A percentile compares a stretch with the other conserved stretches of the same genome.
These are phyloP conservation scores for Pythium sukuiense DNA, from an alignment of 352 stramenopile species.

Conservation along the genomic window DNA sequence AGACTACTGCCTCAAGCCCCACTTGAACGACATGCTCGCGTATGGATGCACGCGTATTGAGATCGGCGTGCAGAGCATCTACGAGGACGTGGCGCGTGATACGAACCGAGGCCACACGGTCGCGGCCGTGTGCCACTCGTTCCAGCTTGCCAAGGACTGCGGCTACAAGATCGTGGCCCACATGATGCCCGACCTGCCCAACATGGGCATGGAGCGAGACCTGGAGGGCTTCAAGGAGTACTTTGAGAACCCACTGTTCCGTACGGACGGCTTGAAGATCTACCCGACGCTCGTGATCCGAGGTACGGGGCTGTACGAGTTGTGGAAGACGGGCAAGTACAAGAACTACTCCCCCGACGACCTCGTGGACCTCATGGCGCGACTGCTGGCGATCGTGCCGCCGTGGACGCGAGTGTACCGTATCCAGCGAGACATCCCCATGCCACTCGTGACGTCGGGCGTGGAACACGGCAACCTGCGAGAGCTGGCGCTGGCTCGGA, in stretches of 20 bases:
- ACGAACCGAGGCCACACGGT: conserved; percentile 96
- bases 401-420: conserved; percentile 96
- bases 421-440: conserved; percentile 97
- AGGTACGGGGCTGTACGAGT: conserved; percentile 95
- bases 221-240: conserved; percentile 95
- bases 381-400: conserved; percentile 92
- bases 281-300: conserved; percentile 97
- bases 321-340: conserved; percentile 97
- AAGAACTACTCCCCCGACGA: conserved; percentile 81
- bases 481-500: conserved; percentile 90
- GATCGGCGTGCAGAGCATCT: conserved; percentile 97
- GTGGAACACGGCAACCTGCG: conserved; percentile 96
- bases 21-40: conserved; percentile 95
- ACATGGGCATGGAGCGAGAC: conserved; percentile 96
- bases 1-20: conserved; percentile 96
- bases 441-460: conserved; percentile 96
- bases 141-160: conserved; percentile 91
- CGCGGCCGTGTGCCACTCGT: conserved; percentile 80
- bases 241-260: conserved; percentile 95
- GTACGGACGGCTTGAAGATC: conserved; percentile 95
- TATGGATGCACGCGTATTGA: conserved; percentile 98
- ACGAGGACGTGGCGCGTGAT: conserved; percentile 92
- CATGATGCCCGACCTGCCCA: conserved; percentile 98
- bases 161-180: conserved; percentile 98
- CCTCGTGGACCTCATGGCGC: conserved; percentile 92